These are phyloP conservation scores for Exserohilum rostratum DNA, from an alignment of 2,329 filamentous ascomycete species.

Conservation along the genomic window DNA sequence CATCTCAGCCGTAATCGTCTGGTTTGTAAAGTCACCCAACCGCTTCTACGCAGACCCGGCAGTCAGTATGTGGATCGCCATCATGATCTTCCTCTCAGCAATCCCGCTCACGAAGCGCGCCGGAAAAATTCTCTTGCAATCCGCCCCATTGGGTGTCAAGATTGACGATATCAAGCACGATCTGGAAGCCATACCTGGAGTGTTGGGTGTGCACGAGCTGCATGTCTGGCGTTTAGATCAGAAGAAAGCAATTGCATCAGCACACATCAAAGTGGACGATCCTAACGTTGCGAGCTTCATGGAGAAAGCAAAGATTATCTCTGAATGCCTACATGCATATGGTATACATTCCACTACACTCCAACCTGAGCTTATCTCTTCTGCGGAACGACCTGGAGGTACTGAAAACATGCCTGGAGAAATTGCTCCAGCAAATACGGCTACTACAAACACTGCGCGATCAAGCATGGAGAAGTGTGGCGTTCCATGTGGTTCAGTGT, in stretches of 20 bases:
- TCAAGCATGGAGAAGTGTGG: constrained; percentile 54
- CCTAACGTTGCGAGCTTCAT: constrained; percentile 64
- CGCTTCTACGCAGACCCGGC: constrained; percentile 76
- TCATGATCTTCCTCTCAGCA: constrained; percentile 73
- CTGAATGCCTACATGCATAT: constrained; percentile 74
- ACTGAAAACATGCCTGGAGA: constrained; percentile 1
- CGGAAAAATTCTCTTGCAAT: constrained; percentile 71
- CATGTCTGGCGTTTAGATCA: constrained; percentile 78
- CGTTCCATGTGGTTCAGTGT: constrained; percentile 59
- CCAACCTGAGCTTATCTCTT: constrained; percentile 64
- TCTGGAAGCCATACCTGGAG: constrained; percentile 70
- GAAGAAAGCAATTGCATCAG: constrained; percentile 70
- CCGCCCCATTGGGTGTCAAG: constrained; percentile 65
- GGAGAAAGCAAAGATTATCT: constrained; percentile 65
- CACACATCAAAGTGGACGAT: constrained; percentile 69
- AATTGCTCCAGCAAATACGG: constrained; percentile 9
- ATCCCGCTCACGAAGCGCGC: constrained; percentile 66
- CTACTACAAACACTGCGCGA: constrained; percentile 26
- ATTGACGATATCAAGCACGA: constrained; percentile 70
- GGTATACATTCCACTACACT: constrained; percentile 74
- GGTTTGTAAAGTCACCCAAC: constrained; percentile 63
- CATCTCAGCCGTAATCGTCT: constrained; percentile 70
- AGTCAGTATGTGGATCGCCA: constrained; percentile 69
- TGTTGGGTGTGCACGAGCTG: constrained; percentile 72
- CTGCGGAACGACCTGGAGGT: not conserved